Evolutionary conservation across 1,284 basidiomycete genomes (phyloP), one percentile per base, ranked within the genome.

Genomic region (Cryptococcus wingfieldii): DNA sequence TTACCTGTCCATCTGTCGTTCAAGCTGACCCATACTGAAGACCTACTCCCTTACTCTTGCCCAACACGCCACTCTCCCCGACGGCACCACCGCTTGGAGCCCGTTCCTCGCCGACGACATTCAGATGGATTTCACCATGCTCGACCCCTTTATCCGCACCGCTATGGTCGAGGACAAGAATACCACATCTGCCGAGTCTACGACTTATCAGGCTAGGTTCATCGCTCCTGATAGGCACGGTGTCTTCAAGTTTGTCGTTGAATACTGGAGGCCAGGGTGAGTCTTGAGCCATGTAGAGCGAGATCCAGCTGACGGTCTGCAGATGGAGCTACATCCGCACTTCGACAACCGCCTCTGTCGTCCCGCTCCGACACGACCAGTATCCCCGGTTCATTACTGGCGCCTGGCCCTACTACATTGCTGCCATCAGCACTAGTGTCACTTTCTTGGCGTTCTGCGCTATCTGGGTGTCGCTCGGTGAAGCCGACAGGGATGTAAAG

Each of bases 91-190:
- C 5, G 27, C 56, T 4, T 97, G 90, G 90, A 78, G 78, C 44
- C 87, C 91, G 0, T 87, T 86, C 72, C 83, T 84, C 4, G 83
- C 80, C 28, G 71, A 88, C 53, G 79, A 96, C 73, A 68, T 98
- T 18, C 95, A 98, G 70, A 82, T 98, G 51, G 92, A 95, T 65
- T 96, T 98, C 74, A 92, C 90, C 28, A 98, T 98, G 95, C 84
- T 98, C 43, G 96, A 98, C 76, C 95, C 93, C 1, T 90, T 94
- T 74, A 79, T 95, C 59, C 88, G 92, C 34, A 89, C 86, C 9
- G 77, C 84, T 4, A 80, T 96, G 8, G 78, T 73, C 10, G 80
- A 86, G 10, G 81, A 65, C 42, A 41, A 46, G 7, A 41, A 61
- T 34, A 49, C 61, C n/a, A 54, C 66, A 19, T 51, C 46, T 13